Percentiles rank a stretch among this genome's conserved stretches.
phyloP scores from a whole-genome alignment of 768 basidiomycete genomes.

The Lactarius pseudohatsudake region DNA sequence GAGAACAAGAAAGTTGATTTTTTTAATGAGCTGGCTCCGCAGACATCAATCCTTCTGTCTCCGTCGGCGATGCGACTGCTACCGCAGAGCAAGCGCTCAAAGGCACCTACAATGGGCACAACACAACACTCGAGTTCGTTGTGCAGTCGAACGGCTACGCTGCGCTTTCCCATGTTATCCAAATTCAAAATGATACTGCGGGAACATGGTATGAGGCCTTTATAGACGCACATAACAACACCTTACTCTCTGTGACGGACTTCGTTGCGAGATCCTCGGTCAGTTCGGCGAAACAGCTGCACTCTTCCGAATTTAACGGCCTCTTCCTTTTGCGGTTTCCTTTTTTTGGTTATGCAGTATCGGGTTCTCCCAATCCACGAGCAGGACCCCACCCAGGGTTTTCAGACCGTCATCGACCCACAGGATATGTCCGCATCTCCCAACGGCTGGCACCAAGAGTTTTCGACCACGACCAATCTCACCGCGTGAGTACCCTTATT shows the following conservation, averaged over 20 bases:
- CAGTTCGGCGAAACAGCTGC: conserved; percentile 24
- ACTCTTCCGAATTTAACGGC: neutral
- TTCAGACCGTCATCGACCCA: conserved; percentile 51
- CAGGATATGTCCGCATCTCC: conserved; percentile 57
- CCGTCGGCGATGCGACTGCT: conserved; percentile 39
- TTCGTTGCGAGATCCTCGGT: conserved; percentile 49
- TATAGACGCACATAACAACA: conserved; percentile 56
- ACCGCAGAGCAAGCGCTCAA: conserved; percentile 40
- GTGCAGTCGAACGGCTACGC: conserved; percentile 41
- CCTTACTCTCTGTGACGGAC: conserved; percentile 51
- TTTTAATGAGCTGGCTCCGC: conserved; percentile 25
- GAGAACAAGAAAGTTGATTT: neutral
- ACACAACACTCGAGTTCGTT: conserved; percentile 43
- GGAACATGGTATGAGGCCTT: conserved; percentile 58
- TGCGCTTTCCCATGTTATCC: conserved; percentile 43
- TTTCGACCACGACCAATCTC: conserved; percentile 37
- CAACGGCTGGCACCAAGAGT: conserved; percentile 53
- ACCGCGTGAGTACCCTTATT: conserved; percentile 28
- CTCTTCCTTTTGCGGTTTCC: conserved; percentile 25
- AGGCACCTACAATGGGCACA: conserved; percentile 44
- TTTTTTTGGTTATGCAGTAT: conserved; percentile 36
- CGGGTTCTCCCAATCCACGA: conserved; percentile 45
- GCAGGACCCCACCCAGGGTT: conserved; percentile 51
- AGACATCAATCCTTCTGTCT: conserved; percentile 40
- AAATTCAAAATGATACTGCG: conserved; percentile 44